phyloP scores from a whole-genome alignment of 768 basidiomycete genomes.

The Lyophyllum semitale region DNA sequence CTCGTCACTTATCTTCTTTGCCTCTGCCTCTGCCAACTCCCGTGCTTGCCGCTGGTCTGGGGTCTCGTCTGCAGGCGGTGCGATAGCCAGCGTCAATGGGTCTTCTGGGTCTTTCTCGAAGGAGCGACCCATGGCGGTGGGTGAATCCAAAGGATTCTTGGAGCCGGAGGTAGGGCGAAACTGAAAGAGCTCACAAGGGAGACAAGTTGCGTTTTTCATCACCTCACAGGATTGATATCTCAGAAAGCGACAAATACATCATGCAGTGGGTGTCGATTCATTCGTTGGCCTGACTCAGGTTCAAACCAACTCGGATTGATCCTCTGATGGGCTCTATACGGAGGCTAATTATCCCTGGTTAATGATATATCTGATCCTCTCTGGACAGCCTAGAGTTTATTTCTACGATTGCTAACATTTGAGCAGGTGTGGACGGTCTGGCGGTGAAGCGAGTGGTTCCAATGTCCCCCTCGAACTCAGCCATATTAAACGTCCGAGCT shows the following conservation, averaged over 20 bases:
- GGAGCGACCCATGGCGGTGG: conserved; percentile 27
- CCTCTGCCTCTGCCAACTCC: conserved; percentile 63
- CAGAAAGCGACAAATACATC: conserved; percentile 15
- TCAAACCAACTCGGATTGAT: conserved; percentile 19
- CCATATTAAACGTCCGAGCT: too few species aligned
- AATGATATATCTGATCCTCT: too few species aligned
- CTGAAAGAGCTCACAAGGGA: conserved; percentile 19
- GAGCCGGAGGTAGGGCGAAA: conserved; percentile 14
- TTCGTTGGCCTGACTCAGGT: background rate
- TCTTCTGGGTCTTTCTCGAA: conserved; percentile 69
- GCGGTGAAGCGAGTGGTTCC: too few species aligned
- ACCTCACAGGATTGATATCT: conserved; percentile 14
- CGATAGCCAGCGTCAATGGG: conserved; percentile 59
- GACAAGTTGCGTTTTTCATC: conserved; percentile 20
- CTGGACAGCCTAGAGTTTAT: too few species aligned
- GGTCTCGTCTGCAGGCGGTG: conserved; percentile 68
- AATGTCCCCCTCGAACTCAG: too few species aligned
- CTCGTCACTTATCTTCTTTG: conserved; percentile 63
- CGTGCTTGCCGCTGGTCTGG: conserved; percentile 54
- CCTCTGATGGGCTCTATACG: conserved; percentile 7
- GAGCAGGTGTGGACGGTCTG: too few species aligned
- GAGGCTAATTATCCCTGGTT: too few species aligned
- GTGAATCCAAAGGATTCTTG: conserved; percentile 11
- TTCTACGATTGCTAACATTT: too few species aligned
- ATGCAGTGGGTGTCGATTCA: conserved; percentile 7